Base-by-base conservation (phyloP, 163 green algal species). In the Chlorella variabilis region DNA sequence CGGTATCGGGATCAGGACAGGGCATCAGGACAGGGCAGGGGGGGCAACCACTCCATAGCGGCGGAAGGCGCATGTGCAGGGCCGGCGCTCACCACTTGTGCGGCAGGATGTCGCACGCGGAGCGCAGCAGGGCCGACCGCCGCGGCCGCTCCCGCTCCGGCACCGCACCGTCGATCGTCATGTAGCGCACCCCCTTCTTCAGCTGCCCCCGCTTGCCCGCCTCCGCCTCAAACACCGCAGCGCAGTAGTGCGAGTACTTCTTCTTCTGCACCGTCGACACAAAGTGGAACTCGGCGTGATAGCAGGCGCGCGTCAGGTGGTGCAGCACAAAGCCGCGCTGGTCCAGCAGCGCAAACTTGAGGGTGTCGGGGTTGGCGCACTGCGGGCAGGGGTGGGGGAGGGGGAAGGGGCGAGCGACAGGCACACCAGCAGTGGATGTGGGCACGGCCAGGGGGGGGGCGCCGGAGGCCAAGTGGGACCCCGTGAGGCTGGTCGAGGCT, bases 251-350 rank as follows among this genome's bases (percentile, higher is more conserved):
- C 4, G 31, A 9, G 33, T 78, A 86, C 20, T 76, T 56, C 36
- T 81, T 77, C 29, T 68, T n/a, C 2, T 42, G 36, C 48, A 82
- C 81, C 25, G 61, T 36, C 25, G 25, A 63, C 45, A 86, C 82
- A 59, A 75, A 86, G 65, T 86, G 82, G 74, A 77, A 83, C 82
- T 86, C 82, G 3, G 71, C 27, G 27, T 86, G 82, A 33, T 54
- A 86, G n/a, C 59, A 49, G 34, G 33, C 31, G 8, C 36, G 15
- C 2, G 82, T 87, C n/a, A 83, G 58, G 25, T 81, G 70, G 71
- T 51, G 56, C 34, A 87, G 39, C 51, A 87, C 69, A 15, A 79
- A 66, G 33, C 82, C 82, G 1, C 82, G 71, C n/a, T 80, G 34
- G 34, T 85, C 41, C 38, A 87, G 49, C 45, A 54, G 45, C 45